Base-by-base conservation (phyloP, 352 stramenopile species). In the Pythium vanterpoolii region DNA sequence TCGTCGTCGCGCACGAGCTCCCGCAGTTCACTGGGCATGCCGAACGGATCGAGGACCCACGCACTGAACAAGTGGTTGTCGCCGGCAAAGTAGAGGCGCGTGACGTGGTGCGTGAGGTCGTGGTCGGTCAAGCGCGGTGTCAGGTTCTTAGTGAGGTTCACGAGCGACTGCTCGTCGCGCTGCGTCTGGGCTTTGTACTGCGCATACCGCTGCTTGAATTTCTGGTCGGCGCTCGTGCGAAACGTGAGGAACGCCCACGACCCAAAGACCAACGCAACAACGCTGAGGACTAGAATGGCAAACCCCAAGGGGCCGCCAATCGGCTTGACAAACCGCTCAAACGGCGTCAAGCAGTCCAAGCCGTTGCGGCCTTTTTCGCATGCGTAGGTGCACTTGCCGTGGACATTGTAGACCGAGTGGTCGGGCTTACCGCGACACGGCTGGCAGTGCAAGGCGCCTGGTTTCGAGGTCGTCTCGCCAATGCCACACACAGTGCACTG, bases 251-350 rank as follows among this genome's bases (percentile, higher is more conserved):
- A 83, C 4, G 76, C 81, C 80, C 83, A 95, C 4, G 69, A 73
- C 18, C 74, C 76, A 58, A 91, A 87, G 18, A 92, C 70, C 19
- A 77, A 36, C 0, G 54, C 57, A 1, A 69, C 77, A n/a, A 86
- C 61, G 55, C 57, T 66, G 59, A 89, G 76, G 8, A 93, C 76
- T 3, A 95, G 53, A 47, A 91, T 58, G 13, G 87, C 72, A 61
- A 95, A 95, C 23, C 81, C 81, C 5, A 95, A 44, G 5, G 78
- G 74, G 4, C 86, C 86, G 43, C 83, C 86, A 43, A 95, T 90
- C 24, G 83, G 83, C 53, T 92, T 83, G 26, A 92, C 69, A 24
- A 95, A 76, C 1, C 79, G 74, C 60, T 95, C 86, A 49, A 95
- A 95, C 1, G 86, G 86, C 1, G 86, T 95, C 38, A 93, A 67